These are phyloP conservation scores for Haplosporangium gracile DNA, from an alignment of 192 early-diverging fungal species.

Conservation along the genomic window DNA sequence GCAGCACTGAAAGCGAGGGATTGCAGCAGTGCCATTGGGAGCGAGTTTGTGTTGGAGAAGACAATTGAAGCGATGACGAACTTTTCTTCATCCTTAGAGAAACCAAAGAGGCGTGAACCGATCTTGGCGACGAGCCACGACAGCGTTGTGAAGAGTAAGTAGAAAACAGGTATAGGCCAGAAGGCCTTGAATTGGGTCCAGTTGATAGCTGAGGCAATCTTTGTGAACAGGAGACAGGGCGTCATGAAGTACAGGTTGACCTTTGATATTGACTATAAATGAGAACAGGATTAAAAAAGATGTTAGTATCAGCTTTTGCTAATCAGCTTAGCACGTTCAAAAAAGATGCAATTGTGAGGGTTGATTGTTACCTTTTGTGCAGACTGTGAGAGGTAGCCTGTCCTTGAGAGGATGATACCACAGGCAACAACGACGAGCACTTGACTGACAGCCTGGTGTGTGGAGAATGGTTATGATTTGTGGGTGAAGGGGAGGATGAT, in stretches of 20 bases:
- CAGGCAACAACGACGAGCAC: slow-evolving; percentile 51
- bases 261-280: slow-evolving; percentile 61
- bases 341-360: background rate
- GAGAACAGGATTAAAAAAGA: background rate
- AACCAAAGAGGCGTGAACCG: slow-evolving; percentile 53
- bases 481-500: too few species aligned
- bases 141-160: slow-evolving; percentile 29
- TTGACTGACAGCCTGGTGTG: slow-evolving; percentile 46
- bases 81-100: slow-evolving; percentile 67
- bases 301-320: slow-evolving; percentile 18
- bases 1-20: slow-evolving; percentile 67
- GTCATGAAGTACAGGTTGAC: slow-evolving; percentile 82
- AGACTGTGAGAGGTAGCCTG: slow-evolving; percentile 47
- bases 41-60: slow-evolving; percentile 81
- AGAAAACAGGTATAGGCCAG: slow-evolving; percentile 79
- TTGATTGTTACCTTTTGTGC: slow-evolving; percentile 35
- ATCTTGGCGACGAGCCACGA: slow-evolving; percentile 56
- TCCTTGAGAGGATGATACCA: slow-evolving; percentile 49
- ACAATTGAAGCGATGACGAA: slow-evolving; percentile 75
- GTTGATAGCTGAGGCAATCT: slow-evolving; percentile 77
- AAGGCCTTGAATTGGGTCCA: slow-evolving; percentile 72
- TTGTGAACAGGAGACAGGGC: slow-evolving; percentile 80
- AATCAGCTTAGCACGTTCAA: background rate
- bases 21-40: slow-evolving; percentile 78
- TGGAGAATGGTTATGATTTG: background rate